A percentile compares a stretch with the other conserved stretches of the same genome.
Conservation (phyloP, 2,329 filamentous ascomycete species). For the Intubia oerlemansii region DNA sequence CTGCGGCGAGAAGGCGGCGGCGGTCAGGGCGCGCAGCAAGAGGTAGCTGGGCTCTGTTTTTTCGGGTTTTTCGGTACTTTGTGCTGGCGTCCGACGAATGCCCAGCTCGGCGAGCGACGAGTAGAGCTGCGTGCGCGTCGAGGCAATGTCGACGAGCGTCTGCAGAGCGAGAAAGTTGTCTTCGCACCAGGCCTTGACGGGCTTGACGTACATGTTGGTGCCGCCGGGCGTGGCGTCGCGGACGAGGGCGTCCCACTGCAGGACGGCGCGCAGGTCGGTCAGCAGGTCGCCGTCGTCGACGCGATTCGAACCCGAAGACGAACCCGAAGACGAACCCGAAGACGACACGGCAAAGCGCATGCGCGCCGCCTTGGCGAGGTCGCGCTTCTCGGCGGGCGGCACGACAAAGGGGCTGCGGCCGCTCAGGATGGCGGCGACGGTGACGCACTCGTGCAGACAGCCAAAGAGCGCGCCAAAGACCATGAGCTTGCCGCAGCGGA, state of each 20-base stretch:
- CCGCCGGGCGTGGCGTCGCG: slow-evolving; percentile 18
- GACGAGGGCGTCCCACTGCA: slow-evolving; percentile 55
- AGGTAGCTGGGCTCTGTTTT: slow-evolving; percentile 13
- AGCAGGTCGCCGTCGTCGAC: slow-evolving; percentile 68
- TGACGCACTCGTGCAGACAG: slow-evolving; percentile 72
- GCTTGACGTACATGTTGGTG: slow-evolving; percentile 26
- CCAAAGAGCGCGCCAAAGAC: slow-evolving; percentile 89
- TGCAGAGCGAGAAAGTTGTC: slow-evolving; percentile 69
- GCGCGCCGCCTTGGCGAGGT: slow-evolving; percentile 59
- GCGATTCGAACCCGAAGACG: no score
- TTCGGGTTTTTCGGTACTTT: no score
- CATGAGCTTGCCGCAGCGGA: slow-evolving; percentile 85
- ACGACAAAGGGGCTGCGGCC: slow-evolving; percentile 59
- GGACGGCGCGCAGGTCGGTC: slow-evolving; percentile 67
- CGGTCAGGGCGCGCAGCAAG: slow-evolving; percentile 48
- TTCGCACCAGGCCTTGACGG: slow-evolving; percentile 58
- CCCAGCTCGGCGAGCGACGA: slow-evolving; percentile 70
- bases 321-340: no score
- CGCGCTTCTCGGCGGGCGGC: slow-evolving; percentile 59
- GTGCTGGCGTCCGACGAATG: slow-evolving; percentile 34
- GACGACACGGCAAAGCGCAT: slow-evolving; percentile 45
- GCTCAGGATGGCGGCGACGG: slow-evolving; percentile 82
- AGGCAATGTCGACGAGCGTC: slow-evolving; percentile 71
- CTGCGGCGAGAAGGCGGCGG: slow-evolving; percentile 62
- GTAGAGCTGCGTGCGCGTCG: slow-evolving; percentile 70